Percentiles rank a stretch among this genome's conserved stretches.
phyloP scores from a whole-genome alignment of 331 rosid genomes.

The Erythrophleum ivorense region DNA sequence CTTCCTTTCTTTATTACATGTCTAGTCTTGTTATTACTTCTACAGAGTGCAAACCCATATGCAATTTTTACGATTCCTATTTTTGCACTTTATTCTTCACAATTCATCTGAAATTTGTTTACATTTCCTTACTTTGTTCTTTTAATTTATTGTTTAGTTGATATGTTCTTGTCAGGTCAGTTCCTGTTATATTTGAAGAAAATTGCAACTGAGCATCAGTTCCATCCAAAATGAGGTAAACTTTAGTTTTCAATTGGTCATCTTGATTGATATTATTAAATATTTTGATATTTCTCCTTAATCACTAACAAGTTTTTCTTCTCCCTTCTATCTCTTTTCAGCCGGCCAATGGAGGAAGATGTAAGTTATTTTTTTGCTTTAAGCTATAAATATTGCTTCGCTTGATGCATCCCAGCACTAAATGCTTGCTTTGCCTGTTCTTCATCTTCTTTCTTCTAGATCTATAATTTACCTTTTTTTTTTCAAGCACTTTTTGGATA shows the following conservation, averaged over 20 bases:
- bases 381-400: not conserved
- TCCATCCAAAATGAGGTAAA: conserved; percentile 7
- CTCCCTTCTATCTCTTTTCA: conserved; percentile 1
- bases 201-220: not conserved
- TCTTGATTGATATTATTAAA: not conserved
- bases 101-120: not conserved
- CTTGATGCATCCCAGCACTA: not conserved
- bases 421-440: not conserved
- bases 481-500: not conserved
- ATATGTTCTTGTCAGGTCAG: not conserved
- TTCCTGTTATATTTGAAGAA: not conserved
- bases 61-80: not conserved
- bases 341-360: conserved; percentile 89
- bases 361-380: conserved; percentile 51
- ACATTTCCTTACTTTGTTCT: not conserved
- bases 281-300: not conserved
- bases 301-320: not conserved
- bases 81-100: not conserved
- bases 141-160: not conserved
- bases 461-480: not conserved
- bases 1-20: not conserved
- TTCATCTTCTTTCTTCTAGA: not conserved
- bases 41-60: not conserved
- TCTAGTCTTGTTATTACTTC: not conserved
- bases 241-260: not conserved